phyloP scores from a whole-genome alignment of 345 rosid species.

The Melaleuca alternifolia region DNA sequence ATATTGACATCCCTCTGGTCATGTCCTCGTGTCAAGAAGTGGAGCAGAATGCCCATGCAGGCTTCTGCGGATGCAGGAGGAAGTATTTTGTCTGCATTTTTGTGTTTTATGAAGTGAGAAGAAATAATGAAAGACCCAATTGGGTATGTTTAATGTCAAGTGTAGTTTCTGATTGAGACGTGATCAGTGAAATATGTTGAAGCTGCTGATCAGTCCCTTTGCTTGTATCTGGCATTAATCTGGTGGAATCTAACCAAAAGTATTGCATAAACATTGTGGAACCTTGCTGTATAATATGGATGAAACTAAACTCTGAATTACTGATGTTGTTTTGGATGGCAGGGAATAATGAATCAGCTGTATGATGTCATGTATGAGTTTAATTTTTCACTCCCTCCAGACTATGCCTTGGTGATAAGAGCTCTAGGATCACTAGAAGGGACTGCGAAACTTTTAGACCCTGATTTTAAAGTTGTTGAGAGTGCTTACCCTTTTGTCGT shows the following conservation, averaged over 20 bases:
- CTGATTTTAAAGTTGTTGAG: conserved; percentile 83
- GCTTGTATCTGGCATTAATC: not conserved
- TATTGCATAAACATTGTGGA: not conserved
- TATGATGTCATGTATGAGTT: conserved; percentile 91
- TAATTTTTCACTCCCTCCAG: conserved; percentile 85
- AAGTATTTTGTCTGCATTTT: not conserved
- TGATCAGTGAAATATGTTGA: not conserved
- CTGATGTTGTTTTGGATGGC: conserved; percentile 15
- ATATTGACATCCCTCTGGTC: not conserved
- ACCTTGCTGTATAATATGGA: not conserved
- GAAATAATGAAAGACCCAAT: not conserved
- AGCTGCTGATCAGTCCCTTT: not conserved
- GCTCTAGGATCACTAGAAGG: conserved; percentile 96
- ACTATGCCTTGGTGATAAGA: conserved; percentile 89
- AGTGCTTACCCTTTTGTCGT: conserved; percentile 86
- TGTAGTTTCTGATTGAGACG: not conserved
- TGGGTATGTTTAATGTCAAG: not conserved
- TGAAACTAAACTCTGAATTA: not conserved
- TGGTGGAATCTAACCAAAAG: not conserved
- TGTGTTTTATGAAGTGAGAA: not conserved
- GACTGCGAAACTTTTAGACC: conserved; percentile 86
- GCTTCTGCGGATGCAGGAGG: not conserved
- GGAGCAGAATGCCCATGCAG: not conserved
- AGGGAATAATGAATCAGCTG: conserved; percentile 78
- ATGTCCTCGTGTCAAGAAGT: not conserved